Evolutionary conservation across 2,329 filamentous ascomycete genomes (phyloP).

Genomic region (Chaetomiaceae sp.): DNA sequence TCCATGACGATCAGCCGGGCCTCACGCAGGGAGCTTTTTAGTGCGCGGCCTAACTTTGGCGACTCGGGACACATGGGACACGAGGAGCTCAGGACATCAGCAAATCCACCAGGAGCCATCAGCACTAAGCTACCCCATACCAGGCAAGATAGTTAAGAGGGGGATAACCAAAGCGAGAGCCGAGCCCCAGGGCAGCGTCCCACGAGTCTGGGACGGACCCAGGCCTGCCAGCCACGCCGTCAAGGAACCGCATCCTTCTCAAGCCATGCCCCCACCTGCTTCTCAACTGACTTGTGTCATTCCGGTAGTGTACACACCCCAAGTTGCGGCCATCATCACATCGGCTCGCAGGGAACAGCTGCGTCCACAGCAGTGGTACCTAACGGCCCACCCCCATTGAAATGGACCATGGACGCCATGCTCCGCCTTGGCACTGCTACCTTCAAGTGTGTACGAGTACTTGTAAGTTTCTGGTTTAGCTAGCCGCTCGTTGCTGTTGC

Average conservation of each 20-base stretch:
- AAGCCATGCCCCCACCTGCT: neutral
- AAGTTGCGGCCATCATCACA: too few relatives aligned
- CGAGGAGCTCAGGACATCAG: constrained; percentile 1
- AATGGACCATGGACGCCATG: too few relatives aligned
- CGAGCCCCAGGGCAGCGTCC: constrained; percentile 11
- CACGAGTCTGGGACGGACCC: constrained; percentile 9
- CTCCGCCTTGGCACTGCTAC: too few relatives aligned
- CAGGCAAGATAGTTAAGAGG: neutral
- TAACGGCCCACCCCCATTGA: too few relatives aligned
- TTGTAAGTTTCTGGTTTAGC: too few relatives aligned
- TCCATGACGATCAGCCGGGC: neutral
- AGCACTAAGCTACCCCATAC: neutral
- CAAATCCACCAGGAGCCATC: neutral
- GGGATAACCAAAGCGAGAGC: neutral
- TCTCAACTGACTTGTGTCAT: neutral
- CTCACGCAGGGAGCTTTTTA: constrained; percentile 2
- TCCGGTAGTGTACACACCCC: too few relatives aligned
- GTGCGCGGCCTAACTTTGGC: neutral
- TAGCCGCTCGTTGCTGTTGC: too few relatives aligned
- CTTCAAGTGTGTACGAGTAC: too few relatives aligned
- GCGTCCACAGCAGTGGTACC: too few relatives aligned
- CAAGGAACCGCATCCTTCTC: constrained; percentile 3
- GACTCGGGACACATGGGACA: neutral
- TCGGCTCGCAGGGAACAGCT: too few relatives aligned
- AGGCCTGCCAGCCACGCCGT: constrained; percentile 1